phyloP scores from a whole-genome alignment of 306 rosid genomes.

The Morella rubra region DNA sequence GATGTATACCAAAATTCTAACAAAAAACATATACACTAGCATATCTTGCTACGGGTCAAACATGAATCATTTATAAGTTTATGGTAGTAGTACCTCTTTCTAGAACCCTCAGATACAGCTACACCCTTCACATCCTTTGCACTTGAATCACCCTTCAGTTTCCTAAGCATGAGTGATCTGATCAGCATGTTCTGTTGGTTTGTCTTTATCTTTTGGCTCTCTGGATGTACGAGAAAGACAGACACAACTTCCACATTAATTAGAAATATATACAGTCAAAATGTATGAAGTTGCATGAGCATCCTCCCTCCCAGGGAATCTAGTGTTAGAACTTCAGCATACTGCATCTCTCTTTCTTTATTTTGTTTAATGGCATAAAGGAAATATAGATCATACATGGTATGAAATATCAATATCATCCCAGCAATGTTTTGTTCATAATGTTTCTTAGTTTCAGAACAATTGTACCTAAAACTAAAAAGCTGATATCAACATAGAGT shows the following conservation, averaged over 20 bases:
- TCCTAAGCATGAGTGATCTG: conserved; percentile 80
- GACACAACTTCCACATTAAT: conserved; percentile 26
- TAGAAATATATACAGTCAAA: conserved; percentile 7
- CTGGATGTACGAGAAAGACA: conserved; percentile 45
- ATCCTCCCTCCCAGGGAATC: background rate
- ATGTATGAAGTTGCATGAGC: background rate
- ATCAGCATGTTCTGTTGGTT: conserved; percentile 91
- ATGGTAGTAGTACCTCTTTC: conserved; percentile 68
- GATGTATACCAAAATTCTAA: conserved; percentile 5
- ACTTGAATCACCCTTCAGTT: conserved; percentile 57
- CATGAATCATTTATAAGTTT: conserved; percentile 16
- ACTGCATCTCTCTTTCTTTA: background rate
- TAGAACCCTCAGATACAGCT: conserved; percentile 55
- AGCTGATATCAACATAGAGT: background rate
- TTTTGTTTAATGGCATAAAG: background rate
- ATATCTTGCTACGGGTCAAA: conserved; percentile 8
- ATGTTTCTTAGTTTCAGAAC: background rate
- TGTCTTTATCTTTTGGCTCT: conserved; percentile 78
- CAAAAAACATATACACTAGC: conserved; percentile 8
- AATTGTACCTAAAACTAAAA: no score
- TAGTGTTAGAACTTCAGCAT: background rate
- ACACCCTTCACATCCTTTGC: conserved; percentile 57
- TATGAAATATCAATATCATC: background rate
- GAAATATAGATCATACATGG: background rate
- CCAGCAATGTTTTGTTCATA: background rate